A percentile compares a stretch with the other conserved stretches of the same genome.
Evolutionary conservation across 176 grass and related monocot species (phyloP).

Genomic region (Olyra latifolia): DNA sequence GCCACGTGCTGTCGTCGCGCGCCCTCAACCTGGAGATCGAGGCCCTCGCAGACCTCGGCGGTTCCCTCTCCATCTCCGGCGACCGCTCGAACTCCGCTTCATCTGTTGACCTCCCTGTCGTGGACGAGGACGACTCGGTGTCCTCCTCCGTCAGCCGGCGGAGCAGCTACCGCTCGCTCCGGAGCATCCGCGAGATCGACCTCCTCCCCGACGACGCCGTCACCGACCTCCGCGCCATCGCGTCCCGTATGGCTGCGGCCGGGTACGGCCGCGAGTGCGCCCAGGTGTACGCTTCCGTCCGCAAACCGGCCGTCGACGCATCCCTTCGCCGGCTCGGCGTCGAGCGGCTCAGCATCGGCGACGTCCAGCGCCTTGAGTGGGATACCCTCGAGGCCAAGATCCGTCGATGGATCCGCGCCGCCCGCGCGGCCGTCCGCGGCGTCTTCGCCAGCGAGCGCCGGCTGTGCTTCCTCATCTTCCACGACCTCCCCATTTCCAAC

Average conservation of each 20-base stretch:
- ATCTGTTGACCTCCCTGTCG: conserved; percentile 16
- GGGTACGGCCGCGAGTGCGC: conserved; percentile 89
- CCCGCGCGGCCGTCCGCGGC: conserved; percentile 63
- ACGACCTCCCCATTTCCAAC: conserved; percentile 41
- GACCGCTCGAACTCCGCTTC: conserved; percentile 33
- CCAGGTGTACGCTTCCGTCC: conserved; percentile 69
- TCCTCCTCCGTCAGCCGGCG: conserved; percentile 42
- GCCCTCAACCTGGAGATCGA: conserved; percentile 62
- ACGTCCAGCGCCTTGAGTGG: conserved; percentile 64
- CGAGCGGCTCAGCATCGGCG: conserved; percentile 67
- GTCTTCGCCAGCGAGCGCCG: conserved; percentile 77
- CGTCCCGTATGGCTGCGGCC: conserved; percentile 67
- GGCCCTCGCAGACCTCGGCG: conserved; percentile 51
- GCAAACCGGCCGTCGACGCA: conserved; percentile 64
- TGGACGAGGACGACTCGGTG: conserved; percentile 37
- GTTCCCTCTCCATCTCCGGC: conserved; percentile 48
- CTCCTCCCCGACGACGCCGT: conserved; percentile 83
- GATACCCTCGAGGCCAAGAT: conserved; percentile 65
- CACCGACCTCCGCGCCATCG: conserved; percentile 69
- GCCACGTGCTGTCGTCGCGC: conserved; percentile 60
- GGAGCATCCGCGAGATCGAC: conserved; percentile 90
- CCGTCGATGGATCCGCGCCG: conserved; percentile 66
- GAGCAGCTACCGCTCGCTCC: conserved; percentile 64
- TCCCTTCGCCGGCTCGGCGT: conserved; percentile 78
- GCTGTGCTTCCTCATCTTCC: conserved; percentile 60